Conservation (phyloP, 352 stramenopile genomes). For the Peronospora farinosa region DNA sequence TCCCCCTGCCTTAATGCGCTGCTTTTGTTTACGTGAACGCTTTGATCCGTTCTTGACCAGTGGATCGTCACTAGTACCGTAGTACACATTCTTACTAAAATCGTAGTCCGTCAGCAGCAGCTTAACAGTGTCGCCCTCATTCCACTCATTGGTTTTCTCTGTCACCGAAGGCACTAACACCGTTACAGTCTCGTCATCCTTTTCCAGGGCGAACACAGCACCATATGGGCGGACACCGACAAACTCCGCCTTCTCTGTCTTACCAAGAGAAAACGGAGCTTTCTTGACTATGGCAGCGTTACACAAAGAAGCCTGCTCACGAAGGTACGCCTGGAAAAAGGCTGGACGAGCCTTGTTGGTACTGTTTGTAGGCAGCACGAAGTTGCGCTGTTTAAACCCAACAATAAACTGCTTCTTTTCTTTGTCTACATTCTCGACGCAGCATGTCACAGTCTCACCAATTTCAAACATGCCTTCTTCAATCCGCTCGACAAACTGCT, state of each 20-base stretch:
- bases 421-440: constrained; percentile 66
- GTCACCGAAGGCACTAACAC: constrained; percentile 57
- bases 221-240: constrained; percentile 80
- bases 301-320: constrained; percentile 25
- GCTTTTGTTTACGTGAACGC: constrained; percentile 69
- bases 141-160: constrained; percentile 32
- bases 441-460: constrained; percentile 79
- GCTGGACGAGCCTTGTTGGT: constrained; percentile 33
- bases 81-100: constrained; percentile 82
- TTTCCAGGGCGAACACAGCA: constrained; percentile 74
- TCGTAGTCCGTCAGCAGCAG: constrained; percentile 81
- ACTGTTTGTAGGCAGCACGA: constrained; percentile 27
- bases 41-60: constrained; percentile 59
- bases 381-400: constrained; percentile 51
- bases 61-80: constrained; percentile 35
- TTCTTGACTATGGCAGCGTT: constrained; percentile 15
- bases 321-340: constrained; percentile 56
- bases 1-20: constrained; percentile 35
- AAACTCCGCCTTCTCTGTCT: constrained; percentile 79
- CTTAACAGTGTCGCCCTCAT: constrained; percentile 65
- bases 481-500: constrained; percentile 67
- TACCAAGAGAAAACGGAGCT: constrained; percentile 44
- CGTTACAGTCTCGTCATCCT: constrained; percentile 52
- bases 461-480: constrained; percentile 78
- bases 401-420: constrained; percentile 79